phyloP scores from a whole-genome alignment of 2,329 filamentous ascomycete species.

The Calonectria hongkongensis region DNA sequence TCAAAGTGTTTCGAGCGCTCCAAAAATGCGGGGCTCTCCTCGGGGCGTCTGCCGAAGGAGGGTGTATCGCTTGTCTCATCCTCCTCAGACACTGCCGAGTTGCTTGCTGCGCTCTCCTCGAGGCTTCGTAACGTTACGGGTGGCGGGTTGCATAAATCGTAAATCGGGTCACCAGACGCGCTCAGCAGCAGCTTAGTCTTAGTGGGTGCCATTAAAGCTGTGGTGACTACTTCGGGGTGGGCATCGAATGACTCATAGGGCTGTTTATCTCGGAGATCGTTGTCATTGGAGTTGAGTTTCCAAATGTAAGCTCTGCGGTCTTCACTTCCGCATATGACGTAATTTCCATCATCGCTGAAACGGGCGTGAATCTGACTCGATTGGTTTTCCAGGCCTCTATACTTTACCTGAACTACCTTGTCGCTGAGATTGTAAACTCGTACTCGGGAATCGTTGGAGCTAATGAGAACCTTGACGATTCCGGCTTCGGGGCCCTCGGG shows the following conservation, averaged over 20 bases:
- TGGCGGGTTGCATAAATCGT: constrained; percentile 95
- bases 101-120: constrained; percentile 74
- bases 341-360: constrained; percentile 90
- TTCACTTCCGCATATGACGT: constrained; percentile 95
- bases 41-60: constrained; percentile 66
- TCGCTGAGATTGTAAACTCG: constrained; percentile 92
- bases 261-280: constrained; percentile 84
- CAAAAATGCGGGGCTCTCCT: constrained; percentile 85
- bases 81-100: constrained; percentile 61
- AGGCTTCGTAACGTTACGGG: constrained; percentile 88
- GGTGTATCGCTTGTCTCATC: constrained; percentile 59
- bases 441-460: constrained; percentile 95
- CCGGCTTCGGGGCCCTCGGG: constrained; percentile 69
- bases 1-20: constrained; percentile 84
- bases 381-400: constrained; percentile 92
- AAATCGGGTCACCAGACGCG: constrained; percentile 92
- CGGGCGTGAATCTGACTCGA: constrained; percentile 92
- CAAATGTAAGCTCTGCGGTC: constrained; percentile 94
- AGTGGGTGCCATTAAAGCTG: constrained; percentile 88
- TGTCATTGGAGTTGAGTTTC: constrained; percentile 73
- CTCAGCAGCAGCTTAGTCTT: constrained; percentile 86
- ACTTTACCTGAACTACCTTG: constrained; percentile 90
- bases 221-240: constrained; percentile 90
- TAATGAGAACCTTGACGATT: constrained; percentile 89
- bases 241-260: constrained; percentile 94